These are phyloP conservation scores for Aristolochia fimbriata DNA, from an alignment of 164 flowering plant species.

Conservation along the genomic window DNA sequence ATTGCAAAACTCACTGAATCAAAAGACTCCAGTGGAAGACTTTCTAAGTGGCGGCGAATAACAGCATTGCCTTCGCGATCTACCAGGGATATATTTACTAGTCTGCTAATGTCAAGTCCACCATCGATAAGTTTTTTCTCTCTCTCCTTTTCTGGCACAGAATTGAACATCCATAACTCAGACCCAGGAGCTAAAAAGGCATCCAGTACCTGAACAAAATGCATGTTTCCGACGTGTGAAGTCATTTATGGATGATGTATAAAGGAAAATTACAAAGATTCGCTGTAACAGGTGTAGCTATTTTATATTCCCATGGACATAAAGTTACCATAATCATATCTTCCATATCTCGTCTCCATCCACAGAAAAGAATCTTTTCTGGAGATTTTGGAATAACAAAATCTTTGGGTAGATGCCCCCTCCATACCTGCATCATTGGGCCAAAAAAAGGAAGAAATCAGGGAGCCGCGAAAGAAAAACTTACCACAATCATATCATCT, in stretches of 20 bases:
- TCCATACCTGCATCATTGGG: slow-evolving; percentile 63
- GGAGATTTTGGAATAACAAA: slow-evolving; percentile 40
- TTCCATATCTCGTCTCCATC: slow-evolving; percentile 92
- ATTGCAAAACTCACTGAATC: slow-evolving; percentile 46
- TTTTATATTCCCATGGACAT: slow-evolving; percentile 1
- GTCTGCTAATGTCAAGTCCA: slow-evolving; percentile 51
- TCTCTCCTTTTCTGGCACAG: slow-evolving; percentile 63
- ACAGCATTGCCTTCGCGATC: slow-evolving; percentile 87
- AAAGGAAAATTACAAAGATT: too few relatives aligned
- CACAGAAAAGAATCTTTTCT: slow-evolving; percentile 77
- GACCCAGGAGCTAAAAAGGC: slow-evolving; percentile 69
- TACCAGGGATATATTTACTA: slow-evolving; percentile 48
- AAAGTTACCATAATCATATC: slow-evolving; percentile 79
- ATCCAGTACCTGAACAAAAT: slow-evolving; percentile 52
- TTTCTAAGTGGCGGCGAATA: slow-evolving; percentile 72
- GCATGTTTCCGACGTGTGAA: too few relatives aligned
- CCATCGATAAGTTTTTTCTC: slow-evolving; percentile 69
- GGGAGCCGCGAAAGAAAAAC: slow-evolving; percentile 48
- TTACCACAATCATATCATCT: slow-evolving; percentile 95
- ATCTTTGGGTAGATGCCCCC: slow-evolving; percentile 61
- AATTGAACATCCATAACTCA: slow-evolving; percentile 89
- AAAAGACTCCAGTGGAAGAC: slow-evolving; percentile 77
- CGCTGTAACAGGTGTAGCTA: too few relatives aligned
- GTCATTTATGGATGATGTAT: too few relatives aligned
- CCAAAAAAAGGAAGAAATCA: slow-evolving; percentile 39